These are phyloP conservation scores for Delonix regia DNA, from an alignment of 306 rosid genomes.

Conservation along the genomic window DNA sequence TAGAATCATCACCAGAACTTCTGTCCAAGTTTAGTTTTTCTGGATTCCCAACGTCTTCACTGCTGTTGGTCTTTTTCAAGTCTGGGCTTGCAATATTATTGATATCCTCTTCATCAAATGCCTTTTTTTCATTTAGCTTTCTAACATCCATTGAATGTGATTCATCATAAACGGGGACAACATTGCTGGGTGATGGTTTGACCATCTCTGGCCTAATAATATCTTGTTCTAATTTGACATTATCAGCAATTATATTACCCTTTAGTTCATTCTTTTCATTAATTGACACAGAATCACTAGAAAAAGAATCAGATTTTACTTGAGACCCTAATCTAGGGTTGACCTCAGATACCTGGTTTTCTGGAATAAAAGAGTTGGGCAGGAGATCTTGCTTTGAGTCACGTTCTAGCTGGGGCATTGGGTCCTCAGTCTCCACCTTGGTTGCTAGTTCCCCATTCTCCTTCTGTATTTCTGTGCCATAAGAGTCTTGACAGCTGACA, in stretches of 20 bases:
- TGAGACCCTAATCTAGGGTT: conserved; percentile 89
- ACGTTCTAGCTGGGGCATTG: conserved; percentile 58
- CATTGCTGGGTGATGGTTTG: conserved; percentile 87
- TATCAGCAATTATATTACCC: conserved; percentile 95
- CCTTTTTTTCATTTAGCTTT: conserved; percentile 33
- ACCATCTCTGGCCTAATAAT: conserved; percentile 89
- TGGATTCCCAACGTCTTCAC: conserved; percentile 47
- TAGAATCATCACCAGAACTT: conserved; percentile 98
- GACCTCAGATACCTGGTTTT: conserved; percentile 99
- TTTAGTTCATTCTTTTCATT: conserved; percentile 96
- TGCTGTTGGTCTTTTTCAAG: conserved; percentile 28
- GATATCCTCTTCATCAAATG: conserved; percentile 15
- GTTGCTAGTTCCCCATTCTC: conserved; percentile 45
- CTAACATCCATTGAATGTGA: conserved; percentile 41
- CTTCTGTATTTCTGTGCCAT: conserved; percentile 37
- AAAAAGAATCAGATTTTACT: conserved; percentile 96
- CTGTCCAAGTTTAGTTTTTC: conserved; percentile 92
- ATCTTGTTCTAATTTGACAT: conserved; percentile 97
- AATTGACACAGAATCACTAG: conserved; percentile 97
- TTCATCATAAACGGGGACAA: conserved; percentile 75
- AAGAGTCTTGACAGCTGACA: conserved; percentile 44
- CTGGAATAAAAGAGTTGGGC: conserved; percentile 62
- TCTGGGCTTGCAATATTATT: conserved; percentile 38
- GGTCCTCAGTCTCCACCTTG: conserved; percentile 41
- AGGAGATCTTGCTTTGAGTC: conserved; percentile 58